Evolutionary conservation across 2,329 filamentous ascomycete species (phyloP).

Genomic region (Pestalotiopsis sp.): DNA sequence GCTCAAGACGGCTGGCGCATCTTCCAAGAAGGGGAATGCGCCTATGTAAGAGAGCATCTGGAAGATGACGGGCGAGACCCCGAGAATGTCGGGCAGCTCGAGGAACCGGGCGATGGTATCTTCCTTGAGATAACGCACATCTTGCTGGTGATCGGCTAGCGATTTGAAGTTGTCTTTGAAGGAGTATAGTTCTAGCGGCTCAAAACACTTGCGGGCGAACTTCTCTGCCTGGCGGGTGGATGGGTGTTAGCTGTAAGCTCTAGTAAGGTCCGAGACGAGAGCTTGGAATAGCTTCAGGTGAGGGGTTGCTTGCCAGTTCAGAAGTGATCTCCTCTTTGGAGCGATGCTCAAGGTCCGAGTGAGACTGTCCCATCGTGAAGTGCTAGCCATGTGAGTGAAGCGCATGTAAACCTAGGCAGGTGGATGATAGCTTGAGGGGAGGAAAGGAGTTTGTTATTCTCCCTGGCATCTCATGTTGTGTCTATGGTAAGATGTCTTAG

Average conservation of each 20-base stretch:
- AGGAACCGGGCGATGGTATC: slow-evolving; percentile 71
- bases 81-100: slow-evolving; percentile 69
- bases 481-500: background rate
- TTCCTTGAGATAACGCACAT: slow-evolving; percentile 67
- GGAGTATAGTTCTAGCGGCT: slow-evolving; percentile 70
- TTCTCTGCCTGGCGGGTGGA: slow-evolving; percentile 48
- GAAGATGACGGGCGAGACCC: slow-evolving; percentile 67
- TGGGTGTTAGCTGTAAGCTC: background rate
- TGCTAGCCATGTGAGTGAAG: background rate
- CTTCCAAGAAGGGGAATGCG: slow-evolving; percentile 71
- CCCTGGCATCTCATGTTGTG: background rate
- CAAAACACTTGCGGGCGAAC: slow-evolving; percentile 72
- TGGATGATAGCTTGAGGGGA: background rate
- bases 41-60: slow-evolving; percentile 72
- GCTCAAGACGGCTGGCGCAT: slow-evolving; percentile 69
- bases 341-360: slow-evolving; percentile 46
- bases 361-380: slow-evolving; percentile 49
- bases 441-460: background rate
- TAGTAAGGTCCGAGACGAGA: slow-evolving; percentile 3
- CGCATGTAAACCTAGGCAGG: background rate
- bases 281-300: background rate
- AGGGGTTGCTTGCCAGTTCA: slow-evolving; percentile 44
- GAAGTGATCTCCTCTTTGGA: slow-evolving; percentile 53
- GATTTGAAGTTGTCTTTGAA: slow-evolving; percentile 72
- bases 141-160: slow-evolving; percentile 64